Evolutionary conservation across 768 basidiomycete species (phyloP).

Genomic region (Serendipita sp.): DNA sequence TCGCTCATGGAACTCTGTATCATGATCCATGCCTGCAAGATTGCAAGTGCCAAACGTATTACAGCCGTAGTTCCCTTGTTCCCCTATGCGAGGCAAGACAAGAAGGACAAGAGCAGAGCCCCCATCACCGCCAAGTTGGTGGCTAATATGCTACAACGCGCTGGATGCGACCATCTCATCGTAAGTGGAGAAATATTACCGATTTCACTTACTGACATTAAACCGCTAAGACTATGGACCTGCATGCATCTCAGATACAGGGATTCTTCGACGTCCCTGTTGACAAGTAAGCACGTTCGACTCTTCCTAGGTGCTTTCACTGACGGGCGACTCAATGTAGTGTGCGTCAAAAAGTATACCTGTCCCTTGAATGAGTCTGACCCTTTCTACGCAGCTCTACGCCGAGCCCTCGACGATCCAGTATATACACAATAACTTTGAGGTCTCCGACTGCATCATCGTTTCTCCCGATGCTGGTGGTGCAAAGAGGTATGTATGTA

Average conservation of each 20-base stretch:
- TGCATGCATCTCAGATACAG: slow-evolving; percentile 97
- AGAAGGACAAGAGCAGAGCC: slow-evolving; percentile 97
- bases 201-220: not conserved
- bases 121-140: slow-evolving; percentile 97
- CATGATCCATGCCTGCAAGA: slow-evolving; percentile 99
- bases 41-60: slow-evolving; percentile 94
- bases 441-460: slow-evolving; percentile 72
- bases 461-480: slow-evolving; percentile 98
- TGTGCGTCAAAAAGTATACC: slow-evolving; percentile 4
- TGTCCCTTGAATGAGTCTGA: slow-evolving; percentile 4
- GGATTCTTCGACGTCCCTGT: slow-evolving; percentile 98
- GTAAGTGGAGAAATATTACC: slow-evolving; percentile 32
- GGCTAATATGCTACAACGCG: slow-evolving; percentile 88
- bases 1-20: slow-evolving; percentile 97
- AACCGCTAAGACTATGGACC: slow-evolving; percentile 73
- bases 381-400: slow-evolving; percentile 43
- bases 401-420: slow-evolving; percentile 90
- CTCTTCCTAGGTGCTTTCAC: slow-evolving; percentile 5
- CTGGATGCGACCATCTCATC: slow-evolving; percentile 93
- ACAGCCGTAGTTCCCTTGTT: slow-evolving; percentile 97
- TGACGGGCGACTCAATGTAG: slow-evolving; percentile 28
- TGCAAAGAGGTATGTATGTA: slow-evolving; percentile 64
- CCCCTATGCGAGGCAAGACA: slow-evolving; percentile 95
- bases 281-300: slow-evolving; percentile 66
- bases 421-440: slow-evolving; percentile 88